These are phyloP conservation scores for Alternaria sp. DNA, from an alignment of 2,329 filamentous ascomycete genomes.

Conservation along the genomic window DNA sequence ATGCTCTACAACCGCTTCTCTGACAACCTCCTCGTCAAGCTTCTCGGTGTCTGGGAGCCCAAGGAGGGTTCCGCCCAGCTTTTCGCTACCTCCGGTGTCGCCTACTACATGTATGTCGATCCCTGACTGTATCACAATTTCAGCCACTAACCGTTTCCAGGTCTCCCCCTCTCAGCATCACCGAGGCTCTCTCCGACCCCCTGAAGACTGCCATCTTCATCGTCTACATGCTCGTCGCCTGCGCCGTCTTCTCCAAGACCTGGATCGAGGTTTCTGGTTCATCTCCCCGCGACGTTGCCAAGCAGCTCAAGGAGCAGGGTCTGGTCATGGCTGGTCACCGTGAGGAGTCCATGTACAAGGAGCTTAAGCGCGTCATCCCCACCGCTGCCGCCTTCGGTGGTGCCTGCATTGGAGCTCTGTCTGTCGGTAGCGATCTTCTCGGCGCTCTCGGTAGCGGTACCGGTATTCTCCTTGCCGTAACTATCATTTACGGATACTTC, in stretches of 20 bases:
- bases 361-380: slow-evolving; percentile 98
- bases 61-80: slow-evolving; percentile 96
- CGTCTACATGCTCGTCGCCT: slow-evolving; percentile 96
- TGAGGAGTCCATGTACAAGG: slow-evolving; percentile 99
- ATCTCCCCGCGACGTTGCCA: slow-evolving; percentile 95
- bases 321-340: slow-evolving; percentile 99
- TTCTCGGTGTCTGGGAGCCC: slow-evolving; percentile 98
- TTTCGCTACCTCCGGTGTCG: slow-evolving; percentile 88
- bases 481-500: slow-evolving; percentile 99
- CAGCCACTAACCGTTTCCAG: slow-evolving; percentile 32
- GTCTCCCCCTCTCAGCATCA: slow-evolving; percentile 95
- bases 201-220: slow-evolving; percentile 97
- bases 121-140: neutral
- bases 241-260: slow-evolving; percentile 99
- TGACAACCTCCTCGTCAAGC: slow-evolving; percentile 96
- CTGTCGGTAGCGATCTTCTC: slow-evolving; percentile 92
- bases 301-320: slow-evolving; percentile 99
- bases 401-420: slow-evolving; percentile 97
- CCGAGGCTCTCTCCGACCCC: slow-evolving; percentile 93
- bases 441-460: slow-evolving; percentile 96
- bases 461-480: slow-evolving; percentile 97
- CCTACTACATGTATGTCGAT: slow-evolving; percentile 85
- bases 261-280: slow-evolving; percentile 99
- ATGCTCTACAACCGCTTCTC: slow-evolving; percentile 99
- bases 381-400: slow-evolving; percentile 98